phyloP scores from a whole-genome alignment of 2,329 filamentous ascomycete genomes.

The Emergomyces orientalis region DNA sequence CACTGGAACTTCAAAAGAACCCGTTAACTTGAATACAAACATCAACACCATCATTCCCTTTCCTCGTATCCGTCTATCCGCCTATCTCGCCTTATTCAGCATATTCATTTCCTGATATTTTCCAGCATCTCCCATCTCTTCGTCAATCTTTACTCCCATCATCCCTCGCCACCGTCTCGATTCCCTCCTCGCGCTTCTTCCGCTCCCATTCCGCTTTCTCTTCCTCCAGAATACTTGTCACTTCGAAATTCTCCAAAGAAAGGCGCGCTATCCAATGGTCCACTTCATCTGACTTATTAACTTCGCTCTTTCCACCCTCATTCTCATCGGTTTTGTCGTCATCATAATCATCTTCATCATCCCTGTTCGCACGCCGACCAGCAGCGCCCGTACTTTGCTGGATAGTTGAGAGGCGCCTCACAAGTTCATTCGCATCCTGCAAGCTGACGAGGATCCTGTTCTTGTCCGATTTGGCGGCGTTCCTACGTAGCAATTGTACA shows the following conservation, averaged over 20 bases:
- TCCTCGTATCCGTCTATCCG: no score
- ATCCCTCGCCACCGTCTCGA: no score
- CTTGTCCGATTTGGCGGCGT: slow-evolving; percentile 9
- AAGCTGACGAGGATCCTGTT: slow-evolving; percentile 49
- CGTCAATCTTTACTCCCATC: no score
- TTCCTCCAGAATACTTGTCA: slow-evolving; percentile 7
- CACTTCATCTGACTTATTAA: not conserved
- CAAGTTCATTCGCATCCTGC: slow-evolving; percentile 53
- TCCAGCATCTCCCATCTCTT: no score
- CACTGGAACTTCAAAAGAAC: not conserved
- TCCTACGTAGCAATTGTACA: slow-evolving; percentile 4
- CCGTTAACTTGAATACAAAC: not conserved
- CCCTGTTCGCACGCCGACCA: not conserved
- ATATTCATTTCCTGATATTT: no score
- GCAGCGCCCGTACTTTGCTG: not conserved
- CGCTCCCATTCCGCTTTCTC: slow-evolving; percentile 2
- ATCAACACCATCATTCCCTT: no score
- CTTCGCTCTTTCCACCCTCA: slow-evolving; percentile 6
- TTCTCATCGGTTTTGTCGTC: not conserved
- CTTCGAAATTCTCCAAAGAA: not conserved
- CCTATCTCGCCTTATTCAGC: no score
- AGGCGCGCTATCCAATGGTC: not conserved
- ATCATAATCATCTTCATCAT: not conserved
- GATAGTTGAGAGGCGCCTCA: slow-evolving; percentile 38
- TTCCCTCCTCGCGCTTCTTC: not conserved